Base-by-base conservation (phyloP, 768 basidiomycete species). In the Crassisporium funariophilum region DNA sequence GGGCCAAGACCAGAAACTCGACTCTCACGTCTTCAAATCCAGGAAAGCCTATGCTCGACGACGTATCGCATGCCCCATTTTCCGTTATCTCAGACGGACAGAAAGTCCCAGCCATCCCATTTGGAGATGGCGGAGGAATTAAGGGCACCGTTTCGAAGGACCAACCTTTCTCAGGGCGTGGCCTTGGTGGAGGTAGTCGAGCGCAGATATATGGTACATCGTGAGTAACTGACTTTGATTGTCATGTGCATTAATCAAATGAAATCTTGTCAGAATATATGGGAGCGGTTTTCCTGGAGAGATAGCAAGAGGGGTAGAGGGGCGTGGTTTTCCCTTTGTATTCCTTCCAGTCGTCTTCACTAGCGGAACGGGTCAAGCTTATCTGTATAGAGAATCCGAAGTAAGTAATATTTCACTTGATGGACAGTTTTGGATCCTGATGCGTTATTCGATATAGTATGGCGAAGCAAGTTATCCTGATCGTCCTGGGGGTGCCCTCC, bases 261-360 rank as follows among this genome's bases (percentile, higher is more conserved):
- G 23, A 20, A 12, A 5, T 15, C 15, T 34, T 1, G 35, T 0
- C 36, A 80, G 79, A 15, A 48, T 55, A 0, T 82, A 81, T 45
- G 81, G 81, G 3, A 82, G 78, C 47, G 81, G 81, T 1, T 82
- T 82, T 49, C 80, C 81, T 17, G 77, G 77, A 1, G 21, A 69
- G 17, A 25, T 49, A 4, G 63, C 64, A 11, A 63, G 66, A 4
- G 77, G 78, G 13, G 76, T 79, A 11, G 29, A 42, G 2, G 71
- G 71, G 0, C 66, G 72, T 0, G 69, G 69, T 4, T 81, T 83
- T 56, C 81, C 81, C 4, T 83, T 80, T 45, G 71, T 68, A 52
- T 83, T 71, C 62, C 82, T 79, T 77, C 81, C 81, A 1, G n/a
- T 82, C 11, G 66, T 70, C 1, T 82, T 76, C 1, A 42, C 31